Percentiles rank a stretch among this genome's conserved stretches.
These are phyloP conservation scores for Corchorus capsularis DNA, from an alignment of 345 rosid genomes.

Conservation along the genomic window DNA sequence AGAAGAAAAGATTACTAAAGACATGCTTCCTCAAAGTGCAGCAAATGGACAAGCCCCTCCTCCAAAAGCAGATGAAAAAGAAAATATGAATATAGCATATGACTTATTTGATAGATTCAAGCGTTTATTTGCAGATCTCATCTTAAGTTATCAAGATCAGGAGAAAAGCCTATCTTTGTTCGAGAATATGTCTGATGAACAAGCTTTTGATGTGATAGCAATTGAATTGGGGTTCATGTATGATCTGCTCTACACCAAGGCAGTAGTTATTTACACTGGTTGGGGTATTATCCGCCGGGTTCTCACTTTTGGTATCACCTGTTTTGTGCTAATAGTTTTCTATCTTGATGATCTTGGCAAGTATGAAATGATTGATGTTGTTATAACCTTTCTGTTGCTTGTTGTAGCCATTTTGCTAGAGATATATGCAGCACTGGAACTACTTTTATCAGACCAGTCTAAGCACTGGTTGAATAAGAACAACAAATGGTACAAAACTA, in stretches of 20 bases:
- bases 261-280: not conserved
- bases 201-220: slow-evolving; percentile 28
- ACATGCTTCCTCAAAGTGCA: no score
- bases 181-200: not conserved
- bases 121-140: slow-evolving; percentile 18
- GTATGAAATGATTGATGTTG: slow-evolving; percentile 4
- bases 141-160: slow-evolving; percentile 24
- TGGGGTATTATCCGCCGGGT: slow-evolving; percentile 11
- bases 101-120: no score
- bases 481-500: not conserved
- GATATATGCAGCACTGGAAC: slow-evolving; percentile 11
- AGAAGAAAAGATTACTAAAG: no score
- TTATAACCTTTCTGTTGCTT: slow-evolving; percentile 20
- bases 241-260: slow-evolving; percentile 23
- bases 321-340: not conserved
- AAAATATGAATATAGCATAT: no score
- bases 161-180: slow-evolving; percentile 14
- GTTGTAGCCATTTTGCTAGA: slow-evolving; percentile 21
- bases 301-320: not conserved
- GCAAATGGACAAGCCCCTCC: no score
- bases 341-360: not conserved
- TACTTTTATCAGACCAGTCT: slow-evolving; percentile 26
- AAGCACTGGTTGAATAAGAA: slow-evolving; percentile 12
- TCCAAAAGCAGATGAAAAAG: no score
- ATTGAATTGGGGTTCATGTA: slow-evolving; percentile 26